These are phyloP conservation scores for Zarea fungicola DNA, from an alignment of 2,329 filamentous ascomycete genomes.

Conservation along the genomic window DNA sequence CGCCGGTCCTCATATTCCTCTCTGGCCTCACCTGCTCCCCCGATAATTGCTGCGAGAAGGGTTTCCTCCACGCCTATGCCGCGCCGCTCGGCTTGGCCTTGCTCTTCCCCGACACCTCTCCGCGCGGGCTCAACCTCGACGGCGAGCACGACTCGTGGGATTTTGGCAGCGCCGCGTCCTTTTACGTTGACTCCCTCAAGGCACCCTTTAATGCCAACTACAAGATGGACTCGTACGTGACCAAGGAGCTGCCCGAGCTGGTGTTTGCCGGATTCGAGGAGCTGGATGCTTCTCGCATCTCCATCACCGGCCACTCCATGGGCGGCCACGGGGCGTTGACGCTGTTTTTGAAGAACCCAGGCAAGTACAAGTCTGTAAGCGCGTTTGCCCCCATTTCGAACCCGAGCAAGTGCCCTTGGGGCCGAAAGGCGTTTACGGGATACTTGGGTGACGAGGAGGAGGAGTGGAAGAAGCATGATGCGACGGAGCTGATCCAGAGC, in stretches of 20 bases:
- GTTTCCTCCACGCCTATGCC: constrained; percentile 86
- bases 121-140: constrained; percentile 71
- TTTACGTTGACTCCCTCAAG: constrained; percentile 84
- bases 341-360: constrained; percentile 86
- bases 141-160: constrained; percentile 88
- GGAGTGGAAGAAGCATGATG: constrained; percentile 85
- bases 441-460: constrained; percentile 76
- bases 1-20: constrained; percentile 87
- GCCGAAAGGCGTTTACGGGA: constrained; percentile 87
- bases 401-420: constrained; percentile 83
- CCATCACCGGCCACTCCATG: constrained; percentile 94
- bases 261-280: constrained; percentile 67
- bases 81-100: constrained; percentile 80
- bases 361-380: constrained; percentile 80
- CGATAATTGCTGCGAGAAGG: constrained; percentile 76
- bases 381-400: constrained; percentile 90
- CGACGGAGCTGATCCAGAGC: constrained; percentile 77
- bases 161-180: constrained; percentile 87
- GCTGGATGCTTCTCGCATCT: constrained; percentile 66
- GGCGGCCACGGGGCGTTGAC: constrained; percentile 93
- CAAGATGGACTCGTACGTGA: constrained; percentile 92
- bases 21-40: constrained; percentile 93
- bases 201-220: constrained; percentile 74
- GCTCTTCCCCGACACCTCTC: constrained; percentile 91
- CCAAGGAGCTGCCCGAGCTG: constrained; percentile 74